Conservation (phyloP, 148 eudicot species). For the Fagopyrum esculentum region DNA sequence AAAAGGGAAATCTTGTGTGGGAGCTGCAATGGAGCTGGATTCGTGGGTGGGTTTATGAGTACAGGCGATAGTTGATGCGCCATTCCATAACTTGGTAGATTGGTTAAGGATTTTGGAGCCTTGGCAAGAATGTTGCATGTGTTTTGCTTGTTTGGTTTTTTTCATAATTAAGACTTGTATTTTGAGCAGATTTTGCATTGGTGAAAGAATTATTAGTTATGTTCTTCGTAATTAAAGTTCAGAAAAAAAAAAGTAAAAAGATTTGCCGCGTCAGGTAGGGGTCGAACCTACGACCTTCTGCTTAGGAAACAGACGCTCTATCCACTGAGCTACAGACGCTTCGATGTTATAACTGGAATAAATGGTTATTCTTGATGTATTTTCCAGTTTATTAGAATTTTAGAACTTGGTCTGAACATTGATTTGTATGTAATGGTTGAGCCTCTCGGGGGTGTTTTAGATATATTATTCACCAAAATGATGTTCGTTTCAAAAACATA, state of each 20-base stretch:
- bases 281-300: constrained; percentile 35
- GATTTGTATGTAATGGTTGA: too few relatives aligned
- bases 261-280: constrained; percentile 25
- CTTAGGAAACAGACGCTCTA: constrained; percentile 36
- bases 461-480: too few relatives aligned
- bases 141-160: background rate
- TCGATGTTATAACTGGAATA: background rate
- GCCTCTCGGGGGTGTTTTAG: too few relatives aligned
- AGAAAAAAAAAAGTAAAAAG: background rate
- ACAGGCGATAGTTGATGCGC: constrained; percentile 5
- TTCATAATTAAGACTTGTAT: background rate
- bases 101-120: background rate
- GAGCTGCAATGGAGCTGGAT: constrained; percentile 42
- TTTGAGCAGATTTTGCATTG: background rate
- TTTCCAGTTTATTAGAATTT: too few relatives aligned
- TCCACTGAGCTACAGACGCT: constrained; percentile 45
- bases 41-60: constrained; percentile 40
- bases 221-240: background rate
- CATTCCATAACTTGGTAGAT: background rate
- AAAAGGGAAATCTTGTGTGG: constrained; percentile 40
- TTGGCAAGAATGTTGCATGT: background rate
- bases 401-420: too few relatives aligned
- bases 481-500: too few relatives aligned
- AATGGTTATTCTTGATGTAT: too few relatives aligned
- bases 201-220: background rate